Base-by-base conservation (phyloP, 2,329 filamentous ascomycete species). In the Colletotrichum sp. region DNA sequence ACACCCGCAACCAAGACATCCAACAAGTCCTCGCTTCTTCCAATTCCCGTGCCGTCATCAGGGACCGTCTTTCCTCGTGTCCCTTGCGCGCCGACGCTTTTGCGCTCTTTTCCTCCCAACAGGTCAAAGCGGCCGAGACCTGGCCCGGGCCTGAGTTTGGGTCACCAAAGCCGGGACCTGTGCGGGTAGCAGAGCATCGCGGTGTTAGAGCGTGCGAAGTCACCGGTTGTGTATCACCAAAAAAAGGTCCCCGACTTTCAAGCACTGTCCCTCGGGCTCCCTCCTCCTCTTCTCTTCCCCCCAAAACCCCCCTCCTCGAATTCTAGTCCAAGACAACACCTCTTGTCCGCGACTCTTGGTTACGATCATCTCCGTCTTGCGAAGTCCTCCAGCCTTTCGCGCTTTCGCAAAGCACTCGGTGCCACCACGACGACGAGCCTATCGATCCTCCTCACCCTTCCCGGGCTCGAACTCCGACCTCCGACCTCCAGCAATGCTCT, bases 401-500 rank as follows among this genome's bases (percentile, higher is more conserved):
- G 24, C 26, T 69, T 28, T 59, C 24, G 63, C 52, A 55, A n/a
- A 24, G 55, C 44, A 34, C 9, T 60, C 18, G 36, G 52, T 52
- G n/a, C 24, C 69, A 24, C 13, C 49, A 62, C 28, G 44, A 21
- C 44, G 44, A 49, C 44, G 21, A 55, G 62, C n/a, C 24, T 55
- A 52, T 49, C 16, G 39, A 57, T 52, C 63, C 63, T 32, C 59
- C 65, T 76, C 75, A 68, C 72, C 64, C 59, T 44, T 57, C 26
- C 72, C 62, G 66, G 62, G 60, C 55, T 55, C 66, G 49, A 26
- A 76, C 73, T 24, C 77, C 71, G 75, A 70, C 66, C 75, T 30
- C 77, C 71, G 75, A 70, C 66, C 63, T 55, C 59, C 64, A 72
- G 82, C 81, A 78, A 84, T 85, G 82, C 81, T 80, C 79, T 80